Base-by-base conservation (phyloP, 2,329 filamentous ascomycete species). In the Lachnellula arida region DNA sequence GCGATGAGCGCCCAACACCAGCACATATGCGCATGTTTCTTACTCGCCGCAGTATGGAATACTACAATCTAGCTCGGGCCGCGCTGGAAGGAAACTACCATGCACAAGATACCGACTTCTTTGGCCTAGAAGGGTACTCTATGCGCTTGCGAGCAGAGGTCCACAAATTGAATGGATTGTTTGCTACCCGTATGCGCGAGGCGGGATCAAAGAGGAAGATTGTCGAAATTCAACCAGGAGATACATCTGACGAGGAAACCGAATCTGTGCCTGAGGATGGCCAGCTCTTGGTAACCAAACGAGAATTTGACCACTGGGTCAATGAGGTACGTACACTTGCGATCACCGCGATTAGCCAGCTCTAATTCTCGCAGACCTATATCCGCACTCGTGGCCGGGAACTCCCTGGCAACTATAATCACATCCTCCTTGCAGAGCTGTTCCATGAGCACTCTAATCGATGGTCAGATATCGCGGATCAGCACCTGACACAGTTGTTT, bases 401-500 rank as follows among this genome's bases (percentile, higher is more conserved):
- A 53, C 59, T 73, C 8, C 63, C 65, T 15, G 71, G 71, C 3
- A 67, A 65, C 23, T 69, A 69, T 59, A 73, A 72, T 57, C 65
- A 71, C 11, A 60, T 70, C 2, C 60, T 74, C 9, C 55, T 73
- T 19, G 62, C 67, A 7, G 71, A 73, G 50, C 59, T 73, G 14
- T 73, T 72, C 49, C 62, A 65, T 46, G 65, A 67, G 37, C 67
- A 70, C 34, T 70, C 64, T 12, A 60, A 61, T 5, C 63, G 65
- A 43, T 72, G 70, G 70, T 54, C 53, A 1, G 35, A 51, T 15
- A 63, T 69, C 8, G 60, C 69, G 5, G 32, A 56, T 4, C 15
- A 51, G 14, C 54, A 56, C 42, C 32, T 61, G 8, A 49, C 50
- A n/a, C 23, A 39, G 14, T 40, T 64, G n/a, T 61, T 57, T 23